Conservation (phyloP, 768 basidiomycete species). For the Glaciozyma martinii region DNA sequence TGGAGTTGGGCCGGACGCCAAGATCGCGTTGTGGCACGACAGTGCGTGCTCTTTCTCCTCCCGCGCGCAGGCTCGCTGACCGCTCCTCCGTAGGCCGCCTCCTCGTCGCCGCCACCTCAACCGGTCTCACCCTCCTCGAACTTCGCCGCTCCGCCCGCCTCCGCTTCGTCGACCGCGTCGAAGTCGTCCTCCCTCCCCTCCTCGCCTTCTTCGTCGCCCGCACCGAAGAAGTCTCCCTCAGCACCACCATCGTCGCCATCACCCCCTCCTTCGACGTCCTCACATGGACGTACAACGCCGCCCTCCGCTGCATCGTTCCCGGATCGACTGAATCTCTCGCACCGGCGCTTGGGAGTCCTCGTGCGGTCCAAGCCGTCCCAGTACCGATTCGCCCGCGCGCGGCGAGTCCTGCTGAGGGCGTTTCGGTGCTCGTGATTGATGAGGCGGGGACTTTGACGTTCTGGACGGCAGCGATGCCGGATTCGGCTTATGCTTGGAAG, state of each 20-base stretch:
- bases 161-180: neutral
- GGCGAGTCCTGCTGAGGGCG: neutral
- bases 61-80: neutral
- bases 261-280: neutral
- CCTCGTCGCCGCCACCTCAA: neutral
- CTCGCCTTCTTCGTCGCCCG: conserved; percentile 11
- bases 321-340: neutral
- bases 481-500: neutral
- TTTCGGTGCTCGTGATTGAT: conserved; percentile 2
- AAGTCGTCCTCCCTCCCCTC: neutral
- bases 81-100: neutral
- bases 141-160: conserved; percentile 1
- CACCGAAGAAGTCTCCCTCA: neutral
- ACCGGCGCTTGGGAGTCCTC: neutral
- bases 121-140: conserved; percentile 3
- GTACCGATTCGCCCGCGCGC: neutral
- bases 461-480: neutral
- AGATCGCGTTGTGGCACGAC: conserved; percentile 15
- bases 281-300: conserved; percentile 5
- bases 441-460: conserved; percentile 6
- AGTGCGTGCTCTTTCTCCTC: conserved; percentile 6
- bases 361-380: neutral
- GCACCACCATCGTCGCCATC: conserved; percentile 6
- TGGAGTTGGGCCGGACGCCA: neutral
- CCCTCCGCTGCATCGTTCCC: neutral